Evolutionary conservation across 2,329 filamentous ascomycete species (phyloP), one percentile per base, ranked within the genome.

Genomic region (Colletotrichum sp.): DNA sequence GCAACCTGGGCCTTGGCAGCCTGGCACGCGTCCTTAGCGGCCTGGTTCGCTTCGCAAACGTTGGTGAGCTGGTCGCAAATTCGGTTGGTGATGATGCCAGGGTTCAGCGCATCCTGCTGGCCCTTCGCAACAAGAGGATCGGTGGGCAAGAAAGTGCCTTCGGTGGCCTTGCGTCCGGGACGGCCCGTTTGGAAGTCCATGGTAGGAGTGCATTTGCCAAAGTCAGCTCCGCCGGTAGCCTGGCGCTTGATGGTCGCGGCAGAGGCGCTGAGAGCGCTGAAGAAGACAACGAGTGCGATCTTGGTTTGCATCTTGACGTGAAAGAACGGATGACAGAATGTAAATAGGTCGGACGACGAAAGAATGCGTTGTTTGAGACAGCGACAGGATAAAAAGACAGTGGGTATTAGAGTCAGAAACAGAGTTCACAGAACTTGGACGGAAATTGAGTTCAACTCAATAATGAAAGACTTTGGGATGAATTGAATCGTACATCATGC

Each of bases 81-180:
- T 24, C 89, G 86, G 83, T 91, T 92, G 79, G 90, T 91, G 84
- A 92, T 92, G 84, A 92, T 92, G 83, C 89, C 90, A 30, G 90
- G 91, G 87, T 92, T 92, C 15, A 92, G 83, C 30, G 90, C 90
- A 76, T 92, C 90, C 75, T 88, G 82, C 82, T 92, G 90, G 34
- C 89, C 90, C 79, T 89, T 82, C 77, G 88, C 88, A 32, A 91
- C 88, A 8, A 89, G 80, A 10, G 88, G 82, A 79, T 93, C 91
- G 15, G 85, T 87, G 55, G 91, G 89, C 78, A 91, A 86, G 87
- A 93, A 93, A 34, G 91, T 91, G 79, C 87, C 89, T 81, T 91
- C 90, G 65, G 84, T 84, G 24, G 85, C 83, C 10, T 85, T 81
- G 70, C 91, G 90, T n/a, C 88, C 88, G 61, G 84, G 79, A 4